These are phyloP conservation scores for Phytophthora pistaciae DNA, from an alignment of 352 stramenopile species.

Conservation along the genomic window DNA sequence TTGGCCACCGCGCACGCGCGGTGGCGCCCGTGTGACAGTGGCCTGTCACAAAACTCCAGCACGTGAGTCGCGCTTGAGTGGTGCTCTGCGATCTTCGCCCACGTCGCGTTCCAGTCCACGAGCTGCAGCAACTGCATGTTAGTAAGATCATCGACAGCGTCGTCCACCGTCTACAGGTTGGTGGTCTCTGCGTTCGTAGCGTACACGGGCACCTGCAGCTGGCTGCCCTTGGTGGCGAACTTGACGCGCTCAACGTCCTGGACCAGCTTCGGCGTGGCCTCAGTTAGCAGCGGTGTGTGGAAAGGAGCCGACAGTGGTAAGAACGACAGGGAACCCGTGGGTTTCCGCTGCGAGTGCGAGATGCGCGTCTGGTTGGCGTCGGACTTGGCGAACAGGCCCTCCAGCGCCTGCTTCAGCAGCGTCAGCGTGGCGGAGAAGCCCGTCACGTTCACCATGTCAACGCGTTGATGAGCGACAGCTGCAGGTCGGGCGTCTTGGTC, in stretches of 20 bases:
- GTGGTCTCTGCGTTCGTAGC: conserved; percentile 51
- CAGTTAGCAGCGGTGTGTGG: conserved; percentile 66
- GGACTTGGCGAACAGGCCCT: conserved; percentile 52
- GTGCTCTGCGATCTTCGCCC: conserved; percentile 39
- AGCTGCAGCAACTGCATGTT: conserved; percentile 73
- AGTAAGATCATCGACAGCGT: conserved; percentile 57
- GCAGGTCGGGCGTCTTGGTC: conserved; percentile 58
- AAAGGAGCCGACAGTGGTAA: conserved; percentile 78
- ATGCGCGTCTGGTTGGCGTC: conserved; percentile 79
- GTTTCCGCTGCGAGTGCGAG: conserved; percentile 84
- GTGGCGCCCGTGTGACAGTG: too few species aligned
- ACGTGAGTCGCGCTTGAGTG: conserved; percentile 65
- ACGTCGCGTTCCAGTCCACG: conserved; percentile 72
- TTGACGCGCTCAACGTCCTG: conserved; percentile 59
- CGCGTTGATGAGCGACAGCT: conserved; percentile 83
- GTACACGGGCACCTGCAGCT: conserved; percentile 80
- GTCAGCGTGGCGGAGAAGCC: conserved; percentile 66
- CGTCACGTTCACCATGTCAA: conserved; percentile 71
- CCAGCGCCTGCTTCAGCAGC: conserved; percentile 62
- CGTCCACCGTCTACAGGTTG: conserved; percentile 66
- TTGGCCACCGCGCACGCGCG: too few species aligned
- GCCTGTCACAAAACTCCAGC: too few species aligned
- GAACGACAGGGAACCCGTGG: conserved; percentile 62
- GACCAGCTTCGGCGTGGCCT: conserved; percentile 55
- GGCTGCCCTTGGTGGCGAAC: conserved; percentile 46